Percentiles rank a stretch among this genome's conserved stretches.
Conservation (phyloP, 306 rosid genomes). For the Vigna mungo region DNA sequence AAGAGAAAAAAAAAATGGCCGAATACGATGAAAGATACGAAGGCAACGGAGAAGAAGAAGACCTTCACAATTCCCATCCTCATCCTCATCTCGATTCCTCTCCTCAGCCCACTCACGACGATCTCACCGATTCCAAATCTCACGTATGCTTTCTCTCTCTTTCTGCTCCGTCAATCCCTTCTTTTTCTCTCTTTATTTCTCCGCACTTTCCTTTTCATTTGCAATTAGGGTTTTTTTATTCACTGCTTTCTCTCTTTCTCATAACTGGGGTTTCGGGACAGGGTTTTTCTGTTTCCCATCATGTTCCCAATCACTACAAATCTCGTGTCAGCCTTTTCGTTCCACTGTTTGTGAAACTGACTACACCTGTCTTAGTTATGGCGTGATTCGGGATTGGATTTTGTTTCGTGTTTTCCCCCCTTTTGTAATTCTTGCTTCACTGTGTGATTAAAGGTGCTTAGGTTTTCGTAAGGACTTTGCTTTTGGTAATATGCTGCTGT, state of each 20-base stretch:
- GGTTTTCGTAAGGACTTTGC: background rate
- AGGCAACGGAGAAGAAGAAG: slow-evolving; percentile 69
- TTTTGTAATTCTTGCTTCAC: background rate
- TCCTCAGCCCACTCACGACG: slow-evolving; percentile 66
- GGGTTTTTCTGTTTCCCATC: slow-evolving; percentile 35
- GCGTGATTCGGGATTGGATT: background rate
- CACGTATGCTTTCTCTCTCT: slow-evolving; percentile 52
- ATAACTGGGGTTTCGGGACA: background rate
- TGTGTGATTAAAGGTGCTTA: background rate
- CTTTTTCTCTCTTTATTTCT: background rate
- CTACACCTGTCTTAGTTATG: background rate
- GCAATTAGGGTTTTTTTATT: slow-evolving; percentile 49
- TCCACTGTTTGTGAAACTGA: background rate
- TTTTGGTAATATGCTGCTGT: background rate
- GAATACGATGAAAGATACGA: slow-evolving; percentile 85
- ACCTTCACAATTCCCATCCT: slow-evolving; percentile 43
- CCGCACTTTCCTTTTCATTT: background rate
- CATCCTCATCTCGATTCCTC: slow-evolving; percentile 57
- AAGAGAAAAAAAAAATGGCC: slow-evolving; percentile 54
- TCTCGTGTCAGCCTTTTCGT: background rate
- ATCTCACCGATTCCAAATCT: slow-evolving; percentile 75
- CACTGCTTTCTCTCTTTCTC: background rate
- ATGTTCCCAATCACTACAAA: background rate
- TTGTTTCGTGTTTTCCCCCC: background rate
- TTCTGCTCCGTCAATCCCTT: background rate